Evolutionary conservation across 2,329 filamentous ascomycete genomes (phyloP).

Genomic region (Neoarthrinium moseri): DNA sequence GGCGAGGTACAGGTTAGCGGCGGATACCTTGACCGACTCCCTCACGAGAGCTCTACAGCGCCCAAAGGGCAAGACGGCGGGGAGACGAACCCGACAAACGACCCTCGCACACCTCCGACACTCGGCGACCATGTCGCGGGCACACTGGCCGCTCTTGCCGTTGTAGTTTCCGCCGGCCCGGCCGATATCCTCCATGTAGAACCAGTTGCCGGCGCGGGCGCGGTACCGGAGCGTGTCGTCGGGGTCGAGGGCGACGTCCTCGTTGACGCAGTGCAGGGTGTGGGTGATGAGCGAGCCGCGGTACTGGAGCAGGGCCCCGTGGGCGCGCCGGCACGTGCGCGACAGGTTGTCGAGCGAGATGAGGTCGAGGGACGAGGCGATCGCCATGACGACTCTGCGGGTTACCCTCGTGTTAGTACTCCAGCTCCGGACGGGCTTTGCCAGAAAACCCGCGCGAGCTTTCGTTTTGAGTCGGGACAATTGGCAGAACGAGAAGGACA

Average conservation of each 20-base stretch:
- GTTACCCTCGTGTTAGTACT: slow-evolving; percentile 14
- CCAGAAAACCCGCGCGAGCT: not conserved
- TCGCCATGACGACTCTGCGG: slow-evolving; percentile 71
- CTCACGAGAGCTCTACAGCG: slow-evolving; percentile 9
- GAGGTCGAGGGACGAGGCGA: slow-evolving; percentile 78
- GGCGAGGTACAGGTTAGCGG: slow-evolving; percentile 10
- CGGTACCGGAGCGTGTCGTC: slow-evolving; percentile 58
- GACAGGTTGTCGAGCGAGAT: slow-evolving; percentile 85
- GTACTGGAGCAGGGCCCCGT: slow-evolving; percentile 75
- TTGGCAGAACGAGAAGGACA: too few species aligned
- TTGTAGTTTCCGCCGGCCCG: slow-evolving; percentile 46
- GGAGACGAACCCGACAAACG: slow-evolving; percentile 78
- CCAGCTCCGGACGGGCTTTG: too few species aligned
- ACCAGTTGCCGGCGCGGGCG: slow-evolving; percentile 57
- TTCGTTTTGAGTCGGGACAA: slow-evolving; percentile 11
- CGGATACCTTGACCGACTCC: not conserved
- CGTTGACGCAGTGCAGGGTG: slow-evolving; percentile 79
- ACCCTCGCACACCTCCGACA: slow-evolving; percentile 76
- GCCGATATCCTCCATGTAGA: slow-evolving; percentile 55
- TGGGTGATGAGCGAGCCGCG: slow-evolving; percentile 69
- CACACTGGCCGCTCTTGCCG: slow-evolving; percentile 76
- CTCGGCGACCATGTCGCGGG: slow-evolving; percentile 80
- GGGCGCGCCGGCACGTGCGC: slow-evolving; percentile 77
- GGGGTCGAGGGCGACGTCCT: slow-evolving; percentile 53
- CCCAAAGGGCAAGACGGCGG: not conserved